Evolutionary conservation across 257 asterid species (phyloP), one percentile per base, ranked within the genome.

Genomic region (Nicotiana noctiflora): DNA sequence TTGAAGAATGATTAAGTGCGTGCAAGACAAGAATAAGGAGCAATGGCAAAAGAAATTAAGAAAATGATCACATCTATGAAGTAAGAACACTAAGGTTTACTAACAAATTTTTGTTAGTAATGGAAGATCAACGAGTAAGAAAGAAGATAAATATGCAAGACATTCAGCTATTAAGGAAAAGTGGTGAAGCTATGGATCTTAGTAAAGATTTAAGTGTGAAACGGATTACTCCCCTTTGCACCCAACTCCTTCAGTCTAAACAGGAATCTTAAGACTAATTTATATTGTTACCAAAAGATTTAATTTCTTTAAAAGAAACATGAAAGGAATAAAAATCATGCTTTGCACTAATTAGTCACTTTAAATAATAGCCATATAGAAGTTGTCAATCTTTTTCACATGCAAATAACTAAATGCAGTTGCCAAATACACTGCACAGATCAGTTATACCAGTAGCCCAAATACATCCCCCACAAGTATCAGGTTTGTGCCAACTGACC

Each of bases 391-490:
- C 23, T 49, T 74, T 74, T 23, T 49, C 40, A 74, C 23, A 23
- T 74, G 25, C 44, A 74, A 25, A 25, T 49, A 74, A 49, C 55
- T 74, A 53, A 25, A 74, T 74, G 44, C 62, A 15, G 34, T 25
- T 74, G 15, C 23, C 25, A 74, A 59, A 49, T 49, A 74, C 15
- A 49, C 51, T 49, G 52, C 37, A 49, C 44, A 23, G 21, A 7
- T 25, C 46, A 49, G 15, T 15, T 25, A 49, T 15, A 3, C 61
- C 23, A 46, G 8, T 46, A 23, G 19, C 40, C 8, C 37, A 49
- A 74, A 21, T 70, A 70, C 77, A 70, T 44, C 77, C 17, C 46
- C 77, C 57, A 44, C 57, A n/a, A n/a, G 31, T 67, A 66, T 68
- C 76, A 67, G 5, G 34, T 34, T 67, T 23, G 14, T 67, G 76